phyloP scores from a whole-genome alignment of 2,329 filamentous ascomycete species.

The Beauveria asiatica region DNA sequence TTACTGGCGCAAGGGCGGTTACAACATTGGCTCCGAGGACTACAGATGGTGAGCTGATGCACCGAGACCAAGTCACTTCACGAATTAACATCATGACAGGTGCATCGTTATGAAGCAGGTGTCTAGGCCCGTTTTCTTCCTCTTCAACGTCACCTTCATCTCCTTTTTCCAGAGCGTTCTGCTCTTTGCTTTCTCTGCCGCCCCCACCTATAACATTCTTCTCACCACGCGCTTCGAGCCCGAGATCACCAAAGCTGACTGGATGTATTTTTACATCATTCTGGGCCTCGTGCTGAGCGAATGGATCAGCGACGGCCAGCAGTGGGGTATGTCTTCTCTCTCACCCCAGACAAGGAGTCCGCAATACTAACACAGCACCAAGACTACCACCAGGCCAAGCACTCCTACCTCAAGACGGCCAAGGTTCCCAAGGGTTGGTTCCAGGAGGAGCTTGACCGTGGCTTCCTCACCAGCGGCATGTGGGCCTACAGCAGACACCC shows the following conservation, averaged over 20 bases:
- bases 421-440: slow-evolving; percentile 58
- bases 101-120: slow-evolving; percentile 60
- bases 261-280: slow-evolving; percentile 37
- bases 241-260: slow-evolving; percentile 35
- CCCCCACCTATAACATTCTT: slow-evolving; percentile 75
- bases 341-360: neutral
- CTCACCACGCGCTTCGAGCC: slow-evolving; percentile 58
- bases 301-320: slow-evolving; percentile 81
- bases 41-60: slow-evolving; percentile 62
- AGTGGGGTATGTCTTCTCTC: slow-evolving; percentile 59
- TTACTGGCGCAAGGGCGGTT: slow-evolving; percentile 93
- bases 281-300: slow-evolving; percentile 53
- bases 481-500: slow-evolving; percentile 88
- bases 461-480: slow-evolving; percentile 76
- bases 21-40: slow-evolving; percentile 81
- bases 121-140: slow-evolving; percentile 58
- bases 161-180: slow-evolving; percentile 74
- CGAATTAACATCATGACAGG: slow-evolving; percentile 35
- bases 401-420: slow-evolving; percentile 62
- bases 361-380: slow-evolving; percentile 8
- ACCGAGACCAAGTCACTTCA: neutral
- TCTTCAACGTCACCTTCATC: slow-evolving; percentile 89
- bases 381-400: slow-evolving; percentile 78
- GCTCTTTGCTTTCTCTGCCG: slow-evolving; percentile 65
- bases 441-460: slow-evolving; percentile 74